A percentile compares a stretch with the other conserved stretches of the same genome.
phyloP scores from a whole-genome alignment of 2,329 filamentous ascomycete genomes.

The Colletotrichum theobromicola region DNA sequence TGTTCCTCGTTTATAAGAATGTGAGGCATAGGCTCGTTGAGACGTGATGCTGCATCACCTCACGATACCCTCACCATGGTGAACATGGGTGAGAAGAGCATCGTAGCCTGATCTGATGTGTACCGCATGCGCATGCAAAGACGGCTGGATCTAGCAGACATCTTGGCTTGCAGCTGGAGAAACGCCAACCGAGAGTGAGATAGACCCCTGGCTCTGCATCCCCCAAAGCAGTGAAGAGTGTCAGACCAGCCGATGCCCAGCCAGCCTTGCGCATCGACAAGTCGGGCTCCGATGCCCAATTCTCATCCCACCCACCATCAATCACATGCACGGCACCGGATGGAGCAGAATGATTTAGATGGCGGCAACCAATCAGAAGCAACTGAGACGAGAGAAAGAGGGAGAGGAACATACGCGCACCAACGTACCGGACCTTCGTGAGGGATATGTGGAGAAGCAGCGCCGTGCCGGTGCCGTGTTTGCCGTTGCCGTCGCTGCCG shows the following conservation, averaged over 20 bases:
- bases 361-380: neutral
- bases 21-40: neutral
- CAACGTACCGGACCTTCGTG: constrained; percentile 16
- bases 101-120: neutral
- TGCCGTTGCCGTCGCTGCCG: neutral
- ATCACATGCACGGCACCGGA: neutral
- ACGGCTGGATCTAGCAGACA: neutral
- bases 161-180: constrained; percentile 4
- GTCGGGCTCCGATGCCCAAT: too few species aligned
- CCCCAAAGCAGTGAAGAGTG: neutral
- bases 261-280: neutral
- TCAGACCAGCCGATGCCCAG: neutral
- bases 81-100: neutral
- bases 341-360: neutral
- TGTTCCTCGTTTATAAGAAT: neutral
- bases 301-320: neutral
- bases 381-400: neutral
- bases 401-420: neutral
- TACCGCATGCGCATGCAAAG: neutral
- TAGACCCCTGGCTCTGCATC: neutral
- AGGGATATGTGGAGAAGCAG: constrained; percentile 18
- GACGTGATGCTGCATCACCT: neutral
- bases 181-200: neutral
- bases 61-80: neutral
- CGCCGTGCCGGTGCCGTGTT: neutral